Percentiles rank a stretch among this genome's conserved stretches.
These are phyloP conservation scores for Crithidia expoeki DNA, from an alignment of 208 protist genomes.

Conservation along the genomic window DNA sequence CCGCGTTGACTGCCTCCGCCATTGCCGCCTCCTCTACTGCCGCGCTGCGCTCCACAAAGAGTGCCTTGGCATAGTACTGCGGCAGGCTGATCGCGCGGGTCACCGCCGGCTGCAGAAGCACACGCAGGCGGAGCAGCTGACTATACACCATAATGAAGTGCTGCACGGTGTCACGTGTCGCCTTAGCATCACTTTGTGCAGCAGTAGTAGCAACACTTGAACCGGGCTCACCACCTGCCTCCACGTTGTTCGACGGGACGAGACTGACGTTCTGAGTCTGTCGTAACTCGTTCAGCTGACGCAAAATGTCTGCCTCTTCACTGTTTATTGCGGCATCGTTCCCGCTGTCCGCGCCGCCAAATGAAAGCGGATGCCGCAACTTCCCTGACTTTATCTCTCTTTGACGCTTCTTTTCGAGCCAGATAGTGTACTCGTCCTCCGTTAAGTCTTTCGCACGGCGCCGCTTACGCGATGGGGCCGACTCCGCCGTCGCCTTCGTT, in stretches of 20 bases:
- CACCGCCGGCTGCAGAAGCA: constrained; percentile 76
- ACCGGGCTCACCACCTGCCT: not conserved
- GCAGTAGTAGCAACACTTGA: not conserved
- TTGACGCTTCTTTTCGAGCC: constrained; percentile 55
- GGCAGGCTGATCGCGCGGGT: constrained; percentile 63
- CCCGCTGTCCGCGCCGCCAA: constrained; percentile 24
- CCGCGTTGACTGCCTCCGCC: constrained; percentile 11
- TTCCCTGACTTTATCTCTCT: constrained; percentile 26
- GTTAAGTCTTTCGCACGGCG: constrained; percentile 55
- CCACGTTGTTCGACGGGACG: constrained; percentile 4
- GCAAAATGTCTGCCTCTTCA: constrained; percentile 38
- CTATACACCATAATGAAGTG: constrained; percentile 77
- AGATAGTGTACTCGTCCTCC: constrained; percentile 78
- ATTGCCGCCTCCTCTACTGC: constrained; percentile 20
- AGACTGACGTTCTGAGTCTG: constrained; percentile 33
- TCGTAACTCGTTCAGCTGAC: constrained; percentile 38
- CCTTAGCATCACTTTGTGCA: constrained; percentile 26
- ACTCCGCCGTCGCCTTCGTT: constrained; percentile 1
- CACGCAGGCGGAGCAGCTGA: constrained; percentile 73
- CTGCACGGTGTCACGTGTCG: constrained; percentile 46
- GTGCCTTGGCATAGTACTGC: constrained; percentile 77
- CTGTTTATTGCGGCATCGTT: constrained; percentile 18
- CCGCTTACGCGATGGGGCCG: constrained; percentile 6
- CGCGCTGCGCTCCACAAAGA: constrained; percentile 41
- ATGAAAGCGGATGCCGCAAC: constrained; percentile 27